Percentiles rank a stretch among this genome's conserved stretches.
These are phyloP conservation scores for Rugiboletus extremiorientalis DNA, from an alignment of 1,284 basidiomycete species.

Conservation along the genomic window DNA sequence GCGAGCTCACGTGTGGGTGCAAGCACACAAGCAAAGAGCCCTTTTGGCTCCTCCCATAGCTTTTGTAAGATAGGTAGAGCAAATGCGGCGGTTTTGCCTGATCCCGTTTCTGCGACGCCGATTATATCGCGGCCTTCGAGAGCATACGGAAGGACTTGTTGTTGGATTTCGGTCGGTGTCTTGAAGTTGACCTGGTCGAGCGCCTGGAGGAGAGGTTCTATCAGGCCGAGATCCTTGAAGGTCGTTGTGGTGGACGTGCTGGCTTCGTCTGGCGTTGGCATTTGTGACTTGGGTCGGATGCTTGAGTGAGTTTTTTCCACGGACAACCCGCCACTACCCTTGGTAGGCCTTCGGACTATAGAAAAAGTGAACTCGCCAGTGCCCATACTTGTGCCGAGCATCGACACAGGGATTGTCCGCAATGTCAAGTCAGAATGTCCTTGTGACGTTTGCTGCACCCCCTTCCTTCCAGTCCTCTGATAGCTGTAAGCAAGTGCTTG, in stretches of 20 bases:
- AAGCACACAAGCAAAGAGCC: conserved; percentile 91
- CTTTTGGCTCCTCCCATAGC: conserved; percentile 94
- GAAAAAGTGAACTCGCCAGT: not conserved
- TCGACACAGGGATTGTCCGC: conserved; percentile 1
- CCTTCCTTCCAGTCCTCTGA: conserved; percentile 62
- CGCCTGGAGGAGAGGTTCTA: conserved; percentile 86
- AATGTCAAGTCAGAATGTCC: conserved; percentile 42
- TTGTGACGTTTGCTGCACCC: conserved; percentile 68
- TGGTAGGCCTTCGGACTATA: no score
- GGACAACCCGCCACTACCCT: no score
- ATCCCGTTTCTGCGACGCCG: conserved; percentile 96
- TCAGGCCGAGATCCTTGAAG: conserved; percentile 83
- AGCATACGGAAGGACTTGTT: conserved; percentile 87
- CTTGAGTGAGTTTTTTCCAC: conserved; percentile 21
- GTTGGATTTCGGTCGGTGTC: conserved; percentile 91
- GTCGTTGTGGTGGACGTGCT: conserved; percentile 51
- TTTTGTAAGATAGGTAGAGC: conserved; percentile 95
- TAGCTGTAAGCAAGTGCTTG: conserved; percentile 68
- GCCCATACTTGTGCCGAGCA: not conserved
- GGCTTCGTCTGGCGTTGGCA: conserved; percentile 61
- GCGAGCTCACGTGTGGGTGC: conserved; percentile 97
- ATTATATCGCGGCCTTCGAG: conserved; percentile 94
- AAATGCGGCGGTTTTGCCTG: conserved; percentile 98
- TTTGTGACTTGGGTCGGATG: no score
- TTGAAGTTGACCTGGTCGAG: conserved; percentile 85